Evolutionary conservation across 164 flowering plant genomes (phyloP).

Genomic region (Aristolochia contorta): DNA sequence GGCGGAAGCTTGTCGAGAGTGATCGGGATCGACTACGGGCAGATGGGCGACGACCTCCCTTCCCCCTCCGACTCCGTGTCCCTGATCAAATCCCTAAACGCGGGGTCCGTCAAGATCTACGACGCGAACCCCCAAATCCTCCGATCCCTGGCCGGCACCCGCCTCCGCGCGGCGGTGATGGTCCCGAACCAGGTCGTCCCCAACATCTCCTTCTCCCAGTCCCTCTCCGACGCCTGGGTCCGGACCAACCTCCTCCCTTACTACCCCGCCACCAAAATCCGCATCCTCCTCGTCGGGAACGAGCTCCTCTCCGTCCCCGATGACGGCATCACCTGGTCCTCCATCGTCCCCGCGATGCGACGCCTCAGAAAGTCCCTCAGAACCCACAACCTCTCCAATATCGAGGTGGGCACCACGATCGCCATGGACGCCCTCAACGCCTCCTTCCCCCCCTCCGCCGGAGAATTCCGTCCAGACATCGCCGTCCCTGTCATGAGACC

Average conservation of each 20-base stretch:
- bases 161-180: constrained; percentile 69
- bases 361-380: constrained; percentile 38
- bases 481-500: constrained; percentile 44
- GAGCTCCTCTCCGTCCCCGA: constrained; percentile 44
- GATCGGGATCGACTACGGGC: constrained; percentile 73
- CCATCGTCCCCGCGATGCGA: constrained; percentile 71
- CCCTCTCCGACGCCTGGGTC: constrained; percentile 63
- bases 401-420: constrained; percentile 70
- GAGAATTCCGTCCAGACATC: constrained; percentile 61
- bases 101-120: constrained; percentile 55
- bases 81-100: constrained; percentile 51
- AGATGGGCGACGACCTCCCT: constrained; percentile 78
- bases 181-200: constrained; percentile 59
- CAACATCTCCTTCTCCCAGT: constrained; percentile 43
- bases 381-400: constrained; percentile 23
- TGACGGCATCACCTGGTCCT: constrained; percentile 29
- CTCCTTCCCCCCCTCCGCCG: constrained; percentile 79
- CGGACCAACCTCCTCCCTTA: constrained; percentile 46
- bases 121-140: constrained; percentile 66
- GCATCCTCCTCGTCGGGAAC: constrained; percentile 75
- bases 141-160: constrained; percentile 32
- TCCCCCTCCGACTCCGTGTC: constrained; percentile 21
- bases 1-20: constrained; percentile 36
- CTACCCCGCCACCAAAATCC: constrained; percentile 52
- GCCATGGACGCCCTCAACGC: constrained; percentile 73